A percentile compares a stretch with the other conserved stretches of the same genome.
Evolutionary conservation across 1,284 basidiomycete species (phyloP).

Genomic region (Leccinum subfulvum): DNA sequence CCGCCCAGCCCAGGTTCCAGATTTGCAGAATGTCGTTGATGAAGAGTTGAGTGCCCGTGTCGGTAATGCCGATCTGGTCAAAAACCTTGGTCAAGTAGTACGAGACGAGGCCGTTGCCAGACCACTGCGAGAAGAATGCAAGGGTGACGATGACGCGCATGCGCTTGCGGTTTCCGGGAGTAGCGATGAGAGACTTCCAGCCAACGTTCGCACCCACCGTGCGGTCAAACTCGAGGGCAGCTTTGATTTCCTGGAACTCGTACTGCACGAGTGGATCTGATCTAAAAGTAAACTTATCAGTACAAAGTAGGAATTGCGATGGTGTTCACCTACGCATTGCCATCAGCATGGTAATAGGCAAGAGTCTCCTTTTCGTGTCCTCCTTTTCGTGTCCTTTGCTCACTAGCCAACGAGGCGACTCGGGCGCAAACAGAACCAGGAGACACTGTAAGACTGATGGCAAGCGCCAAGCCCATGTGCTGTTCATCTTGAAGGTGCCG

Average conservation of each 20-base stretch:
- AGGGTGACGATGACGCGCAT: conserved; percentile 67
- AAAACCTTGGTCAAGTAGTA: conserved; percentile 77
- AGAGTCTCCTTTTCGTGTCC: conserved; percentile 52
- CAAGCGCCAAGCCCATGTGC: conserved; percentile 73
- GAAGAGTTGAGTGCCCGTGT: conserved; percentile 57
- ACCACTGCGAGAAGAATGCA: conserved; percentile 76
- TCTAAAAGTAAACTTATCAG: conserved; percentile 26
- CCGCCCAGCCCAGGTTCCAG: conserved; percentile 70
- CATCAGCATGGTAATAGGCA: too few species aligned
- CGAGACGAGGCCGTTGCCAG: conserved; percentile 72
- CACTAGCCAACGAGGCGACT: conserved; percentile 71
- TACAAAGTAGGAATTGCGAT: too few species aligned
- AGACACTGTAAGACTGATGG: conserved; percentile 67
- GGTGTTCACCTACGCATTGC: too few species aligned
- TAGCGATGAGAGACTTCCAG: conserved; percentile 59
- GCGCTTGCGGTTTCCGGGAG: conserved; percentile 65
- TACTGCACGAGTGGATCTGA: conserved; percentile 70
- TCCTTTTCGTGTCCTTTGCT: conserved; percentile 62
- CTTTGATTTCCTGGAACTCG: conserved; percentile 76
- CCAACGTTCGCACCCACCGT: conserved; percentile 53
- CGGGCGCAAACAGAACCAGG: conserved; percentile 62
- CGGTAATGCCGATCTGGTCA: conserved; percentile 68
- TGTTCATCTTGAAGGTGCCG: conserved; percentile 65
- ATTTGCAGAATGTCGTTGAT: conserved; percentile 76
- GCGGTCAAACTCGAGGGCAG: conserved; percentile 65